phyloP scores from a whole-genome alignment of 2,329 filamentous ascomycete species.

The Colletotrichum theobromicola region DNA sequence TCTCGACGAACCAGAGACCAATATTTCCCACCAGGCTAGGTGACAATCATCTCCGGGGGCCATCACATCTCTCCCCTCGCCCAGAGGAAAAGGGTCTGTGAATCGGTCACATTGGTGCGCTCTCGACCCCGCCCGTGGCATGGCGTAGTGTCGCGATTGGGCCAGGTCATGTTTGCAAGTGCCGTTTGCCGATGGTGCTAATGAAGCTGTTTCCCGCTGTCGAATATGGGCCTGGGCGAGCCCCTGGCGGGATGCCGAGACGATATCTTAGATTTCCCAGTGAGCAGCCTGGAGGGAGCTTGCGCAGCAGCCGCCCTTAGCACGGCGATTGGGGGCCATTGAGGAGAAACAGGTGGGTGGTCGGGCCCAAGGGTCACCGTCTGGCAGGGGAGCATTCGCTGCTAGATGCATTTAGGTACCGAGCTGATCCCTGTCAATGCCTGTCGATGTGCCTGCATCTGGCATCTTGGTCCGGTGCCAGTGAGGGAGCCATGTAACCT shows the following conservation, averaged over 20 bases:
- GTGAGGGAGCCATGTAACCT: slow-evolving; percentile 13
- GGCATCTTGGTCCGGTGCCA: slow-evolving; percentile 16
- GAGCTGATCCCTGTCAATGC: slow-evolving; percentile 6
- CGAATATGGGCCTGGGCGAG: neutral
- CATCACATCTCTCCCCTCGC: neutral
- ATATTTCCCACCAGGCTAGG: neutral
- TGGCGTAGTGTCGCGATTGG: slow-evolving; percentile 8
- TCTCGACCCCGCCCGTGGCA: slow-evolving; percentile 4
- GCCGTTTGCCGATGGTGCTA: slow-evolving; percentile 1
- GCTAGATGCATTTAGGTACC: neutral
- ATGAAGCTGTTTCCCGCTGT: neutral
- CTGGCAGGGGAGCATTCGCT: neutral
- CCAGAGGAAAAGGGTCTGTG: neutral
- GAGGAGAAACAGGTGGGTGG: neutral
- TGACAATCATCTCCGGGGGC: slow-evolving; percentile 1
- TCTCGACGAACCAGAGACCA: neutral
- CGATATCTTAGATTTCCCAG: neutral
- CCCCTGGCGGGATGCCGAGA: neutral
- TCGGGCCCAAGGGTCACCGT: neutral
- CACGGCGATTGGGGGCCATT: neutral
- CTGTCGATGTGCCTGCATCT: slow-evolving; percentile 9
- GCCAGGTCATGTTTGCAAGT: neutral
- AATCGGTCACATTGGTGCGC: neutral
- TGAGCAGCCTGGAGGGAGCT: neutral
- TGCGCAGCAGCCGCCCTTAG: neutral